Base-by-base conservation (phyloP, 345 rosid species). In the Abelmoschus esculentus region DNA sequence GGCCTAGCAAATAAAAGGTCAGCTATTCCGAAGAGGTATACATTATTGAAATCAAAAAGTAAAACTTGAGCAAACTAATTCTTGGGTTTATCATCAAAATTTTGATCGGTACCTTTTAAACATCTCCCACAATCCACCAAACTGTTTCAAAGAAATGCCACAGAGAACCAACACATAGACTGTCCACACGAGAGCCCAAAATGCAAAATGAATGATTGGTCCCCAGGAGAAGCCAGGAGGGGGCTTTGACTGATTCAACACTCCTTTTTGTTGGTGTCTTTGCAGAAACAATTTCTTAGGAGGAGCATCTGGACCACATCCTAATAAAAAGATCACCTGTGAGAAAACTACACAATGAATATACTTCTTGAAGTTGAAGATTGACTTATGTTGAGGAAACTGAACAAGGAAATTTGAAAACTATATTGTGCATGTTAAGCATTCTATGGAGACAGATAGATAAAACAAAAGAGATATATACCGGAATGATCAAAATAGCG, bases 301-400 rank as follows among this genome's bases (percentile, higher is more conserved):
- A 69, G 99, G 96, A 72, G 85, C 81, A 90, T 95, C 96, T 46
- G 79, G 88, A 77, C 99, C 99, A 74, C 73, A 77, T 73, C 99
- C 97, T 74, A 92, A 55, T 60, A 95, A 61, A 65, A 90, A 75
- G 70, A 86, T 81, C 69, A 92, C 77, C 97, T 92, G 83, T 69
- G 77, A 70, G 57, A 80, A 76, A 76, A 61, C 46, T 31, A 66
- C 74, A 74, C 36, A 38, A 56, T 8, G 46, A 71, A 61, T 67
- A 69, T 22, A 31, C 52, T 44, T 55, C 56, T n/a, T 29, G 19
- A 18, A 59, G 29, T n/a, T 29, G 19, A 18, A 59, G 29, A 65
- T 53, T 57, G 26, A 56, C 17, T 18, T 22, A 46, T 56, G 65
- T 12, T 29, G 44, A 66, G 58, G 53, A 44, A 66, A 55, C 47